Evolutionary conservation across 768 basidiomycete genomes (phyloP).

Genomic region (Mycena filopes): DNA sequence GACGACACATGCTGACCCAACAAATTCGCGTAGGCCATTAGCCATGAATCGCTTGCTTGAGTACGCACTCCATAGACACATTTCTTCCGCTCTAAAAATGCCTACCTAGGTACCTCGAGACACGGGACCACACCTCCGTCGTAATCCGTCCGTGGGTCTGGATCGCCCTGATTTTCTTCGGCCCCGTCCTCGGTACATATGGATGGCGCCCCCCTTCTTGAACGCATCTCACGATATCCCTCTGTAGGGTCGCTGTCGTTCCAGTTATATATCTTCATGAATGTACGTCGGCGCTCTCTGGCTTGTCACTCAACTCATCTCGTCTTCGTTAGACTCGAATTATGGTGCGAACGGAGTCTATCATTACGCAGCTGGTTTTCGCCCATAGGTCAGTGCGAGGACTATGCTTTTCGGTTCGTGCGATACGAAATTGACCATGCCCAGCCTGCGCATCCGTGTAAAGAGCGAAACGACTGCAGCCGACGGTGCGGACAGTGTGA

Average conservation of each 20-base stretch:
- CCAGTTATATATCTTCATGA: slow-evolving; percentile 65
- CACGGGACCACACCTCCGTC: slow-evolving; percentile 47
- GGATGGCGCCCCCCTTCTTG: too few relatives aligned
- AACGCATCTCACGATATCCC: too few relatives aligned
- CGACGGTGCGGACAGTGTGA: background rate
- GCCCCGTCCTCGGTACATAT: slow-evolving; percentile 51
- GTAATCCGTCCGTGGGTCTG: slow-evolving; percentile 76
- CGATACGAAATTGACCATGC: background rate
- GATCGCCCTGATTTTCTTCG: slow-evolving; percentile 63
- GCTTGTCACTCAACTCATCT: slow-evolving; percentile 38
- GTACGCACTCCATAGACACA: slow-evolving; percentile 36
- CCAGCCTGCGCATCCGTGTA: slow-evolving; percentile 67
- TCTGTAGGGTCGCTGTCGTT: slow-evolving; percentile 48
- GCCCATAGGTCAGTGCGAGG: slow-evolving; percentile 44
- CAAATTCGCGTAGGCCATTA: slow-evolving; percentile 51
- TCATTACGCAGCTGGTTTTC: slow-evolving; percentile 55
- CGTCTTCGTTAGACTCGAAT: slow-evolving; percentile 50
- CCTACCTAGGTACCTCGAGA: slow-evolving; percentile 65
- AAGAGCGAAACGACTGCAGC: slow-evolving; percentile 49
- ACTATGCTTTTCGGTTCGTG: background rate
- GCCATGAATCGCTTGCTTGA: slow-evolving; percentile 53
- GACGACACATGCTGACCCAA: slow-evolving; percentile 34
- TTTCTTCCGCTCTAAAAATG: background rate
- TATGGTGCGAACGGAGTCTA: slow-evolving; percentile 59
- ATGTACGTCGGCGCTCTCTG: slow-evolving; percentile 41